phyloP scores from a whole-genome alignment of 2,329 filamentous ascomycete genomes.

The Phaeoacremonium minimum region DNA sequence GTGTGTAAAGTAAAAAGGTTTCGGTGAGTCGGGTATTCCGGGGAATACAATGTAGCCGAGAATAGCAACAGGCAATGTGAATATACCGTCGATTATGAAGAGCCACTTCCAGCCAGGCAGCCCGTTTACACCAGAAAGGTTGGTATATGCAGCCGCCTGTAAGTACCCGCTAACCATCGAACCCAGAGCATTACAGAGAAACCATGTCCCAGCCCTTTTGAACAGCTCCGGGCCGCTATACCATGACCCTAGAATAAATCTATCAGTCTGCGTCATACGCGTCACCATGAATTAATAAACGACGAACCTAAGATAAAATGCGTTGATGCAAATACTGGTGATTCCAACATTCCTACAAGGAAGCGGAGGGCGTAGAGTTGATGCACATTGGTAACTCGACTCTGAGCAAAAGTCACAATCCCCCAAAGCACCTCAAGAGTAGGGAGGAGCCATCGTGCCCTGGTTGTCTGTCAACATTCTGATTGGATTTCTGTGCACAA shows the following conservation, averaged over 20 bases:
- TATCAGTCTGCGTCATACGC: slow-evolving; percentile 1
- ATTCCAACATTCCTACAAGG: slow-evolving; percentile 24
- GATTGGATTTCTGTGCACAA: neutral
- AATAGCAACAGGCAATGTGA: slow-evolving; percentile 49
- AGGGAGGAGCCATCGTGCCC: slow-evolving; percentile 23
- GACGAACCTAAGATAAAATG: slow-evolving; percentile 23
- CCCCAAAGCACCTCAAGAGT: slow-evolving; percentile 24
- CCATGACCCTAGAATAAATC: slow-evolving; percentile 15
- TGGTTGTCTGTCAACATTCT: neutral
- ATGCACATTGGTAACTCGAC: slow-evolving; percentile 19
- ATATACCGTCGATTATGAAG: slow-evolving; percentile 56
- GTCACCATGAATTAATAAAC: neutral
- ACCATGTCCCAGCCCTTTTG: slow-evolving; percentile 22
- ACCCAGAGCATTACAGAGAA: slow-evolving; percentile 19
- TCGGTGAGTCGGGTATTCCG: slow-evolving; percentile 31
- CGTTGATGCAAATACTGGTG: slow-evolving; percentile 24
- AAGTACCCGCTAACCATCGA: slow-evolving; percentile 30
- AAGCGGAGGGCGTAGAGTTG: slow-evolving; percentile 24
- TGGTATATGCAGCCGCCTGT: slow-evolving; percentile 49
- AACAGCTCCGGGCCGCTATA: slow-evolving; percentile 21
- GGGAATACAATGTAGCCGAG: slow-evolving; percentile 43
- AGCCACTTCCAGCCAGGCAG: slow-evolving; percentile 49
- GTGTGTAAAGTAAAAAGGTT: slow-evolving; percentile 27
- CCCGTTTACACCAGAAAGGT: slow-evolving; percentile 42
- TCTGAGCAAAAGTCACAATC: slow-evolving; percentile 22